Evolutionary conservation across 139 green algal species (phyloP), one percentile per base, ranked within the genome.

Genomic region (Asterochloris sp.): DNA sequence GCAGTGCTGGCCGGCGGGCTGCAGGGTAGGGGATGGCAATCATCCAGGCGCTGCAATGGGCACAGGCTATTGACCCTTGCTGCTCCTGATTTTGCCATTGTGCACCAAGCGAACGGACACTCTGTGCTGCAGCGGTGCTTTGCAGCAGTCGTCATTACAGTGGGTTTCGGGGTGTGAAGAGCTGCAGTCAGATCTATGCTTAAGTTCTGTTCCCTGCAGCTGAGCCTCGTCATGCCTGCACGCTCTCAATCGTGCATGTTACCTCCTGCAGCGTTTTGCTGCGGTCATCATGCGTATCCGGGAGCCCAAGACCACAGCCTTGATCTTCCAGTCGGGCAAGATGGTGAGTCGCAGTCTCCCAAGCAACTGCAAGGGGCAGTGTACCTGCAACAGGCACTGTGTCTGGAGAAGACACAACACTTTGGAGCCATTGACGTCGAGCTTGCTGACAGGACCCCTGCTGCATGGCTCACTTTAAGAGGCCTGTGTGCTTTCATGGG

Each of bases 221-320:
- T 76, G 68, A 69, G 69, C 1, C 27, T 54, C 27, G 61, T 11
- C 21, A 12, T 19, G 8, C n/a, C 11, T 23, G 12, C 26, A 61
- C 12, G 0, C n/a, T 77, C 13, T 77, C 54, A 38, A 17, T 73
- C 2, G 26, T 69, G 64, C 24, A 61, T 60, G 13, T 47, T 16
- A 24, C 16, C 29, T 79, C 19, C 23, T 76, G 69, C 92, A 98
- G 94, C 94, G 97, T 79, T 99, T 99, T 86, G 96, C 97, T 12
- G 97, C 97, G 0, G 97, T 99, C 27, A 99, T 99, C 89, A 98
- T 99, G 93, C 92, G 97, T 67, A 99, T 99, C 74, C 87, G 96
- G 11, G 96, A 99, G 62, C 97, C 97, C 62, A 99, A 99, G 87
- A 98, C 94, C 10, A 99, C 97, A 0, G 97, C 97, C 11, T 89